These are phyloP conservation scores for Podila verticillata DNA, from an alignment of 192 early-diverging fungal genomes.

Conservation along the genomic window DNA sequence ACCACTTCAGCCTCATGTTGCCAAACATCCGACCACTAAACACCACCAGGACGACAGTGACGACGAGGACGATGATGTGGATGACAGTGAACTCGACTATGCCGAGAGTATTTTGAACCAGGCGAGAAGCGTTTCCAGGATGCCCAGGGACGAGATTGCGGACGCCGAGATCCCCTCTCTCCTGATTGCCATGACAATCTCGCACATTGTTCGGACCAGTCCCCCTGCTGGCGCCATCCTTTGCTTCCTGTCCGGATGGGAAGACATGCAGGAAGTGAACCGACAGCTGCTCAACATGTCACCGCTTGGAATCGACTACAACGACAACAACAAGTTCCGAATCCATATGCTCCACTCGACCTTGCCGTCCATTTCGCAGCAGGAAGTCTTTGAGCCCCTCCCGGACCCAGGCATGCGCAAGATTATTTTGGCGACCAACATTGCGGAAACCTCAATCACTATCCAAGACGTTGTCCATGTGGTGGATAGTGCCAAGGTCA, in stretches of 20 bases:
- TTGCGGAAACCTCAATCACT: slow-evolving; percentile 82
- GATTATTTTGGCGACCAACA: slow-evolving; percentile 75
- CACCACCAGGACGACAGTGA: slow-evolving; percentile 36
- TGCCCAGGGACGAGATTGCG: slow-evolving; percentile 44
- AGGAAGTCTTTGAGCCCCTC: slow-evolving; percentile 66
- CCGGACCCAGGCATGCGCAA: slow-evolving; percentile 62
- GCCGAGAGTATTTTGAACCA: slow-evolving; percentile 55
- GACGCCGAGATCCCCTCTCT: slow-evolving; percentile 54
- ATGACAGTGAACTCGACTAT: slow-evolving; percentile 45
- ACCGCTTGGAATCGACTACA: slow-evolving; percentile 56
- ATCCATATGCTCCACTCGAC: slow-evolving; percentile 70
- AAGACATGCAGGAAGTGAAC: slow-evolving; percentile 65
- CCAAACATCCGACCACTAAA: neutral
- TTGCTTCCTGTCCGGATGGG: slow-evolving; percentile 77
- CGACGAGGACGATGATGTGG: slow-evolving; percentile 51
- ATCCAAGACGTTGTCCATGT: slow-evolving; percentile 78
- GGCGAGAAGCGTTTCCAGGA: slow-evolving; percentile 38
- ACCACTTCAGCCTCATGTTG: slow-evolving; percentile 16
- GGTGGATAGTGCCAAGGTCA: slow-evolving; percentile 74
- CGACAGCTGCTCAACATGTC: slow-evolving; percentile 55
- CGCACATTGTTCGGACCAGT: slow-evolving; percentile 54
- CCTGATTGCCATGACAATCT: slow-evolving; percentile 52
- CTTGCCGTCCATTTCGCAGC: slow-evolving; percentile 67
- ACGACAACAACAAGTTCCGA: slow-evolving; percentile 57
- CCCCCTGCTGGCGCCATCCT: slow-evolving; percentile 70